A percentile compares a stretch with the other conserved stretches of the same genome.
phyloP scores from a whole-genome alignment of 192 early-diverging fungal genomes.

The Mortierella antarctica region DNA sequence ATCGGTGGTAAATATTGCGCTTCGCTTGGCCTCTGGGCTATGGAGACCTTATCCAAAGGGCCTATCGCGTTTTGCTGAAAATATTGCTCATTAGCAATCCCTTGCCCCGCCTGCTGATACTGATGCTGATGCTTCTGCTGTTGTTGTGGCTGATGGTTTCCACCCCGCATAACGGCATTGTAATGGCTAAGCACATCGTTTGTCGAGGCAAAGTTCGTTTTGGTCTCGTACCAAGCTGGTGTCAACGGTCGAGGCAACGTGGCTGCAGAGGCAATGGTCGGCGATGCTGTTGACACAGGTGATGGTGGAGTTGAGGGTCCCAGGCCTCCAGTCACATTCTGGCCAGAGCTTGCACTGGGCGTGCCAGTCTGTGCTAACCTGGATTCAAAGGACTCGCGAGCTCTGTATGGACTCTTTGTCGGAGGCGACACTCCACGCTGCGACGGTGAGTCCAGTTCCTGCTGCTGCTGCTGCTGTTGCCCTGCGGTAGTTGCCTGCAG shows the following conservation, averaged over 20 bases:
- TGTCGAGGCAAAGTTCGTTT: conserved; percentile 35
- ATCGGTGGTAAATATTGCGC: neutral
- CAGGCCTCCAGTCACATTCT: neutral
- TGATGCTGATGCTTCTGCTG: conserved; percentile 13
- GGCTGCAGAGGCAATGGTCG: conserved; percentile 17
- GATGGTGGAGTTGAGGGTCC: conserved; percentile 13
- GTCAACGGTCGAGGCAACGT: conserved; percentile 43
- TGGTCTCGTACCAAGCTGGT: conserved; percentile 45
- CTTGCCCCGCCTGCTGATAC: neutral
- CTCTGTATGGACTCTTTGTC: conserved; percentile 20
- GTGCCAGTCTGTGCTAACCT: conserved; percentile 2
- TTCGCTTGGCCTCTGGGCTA: neutral
- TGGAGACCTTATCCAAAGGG: conserved; percentile 16
- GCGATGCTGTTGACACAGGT: conserved; percentile 19
- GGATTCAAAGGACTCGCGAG: conserved; percentile 41
- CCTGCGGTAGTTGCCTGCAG: neutral
- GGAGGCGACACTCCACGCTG: conserved; percentile 14
- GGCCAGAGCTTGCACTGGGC: neutral
- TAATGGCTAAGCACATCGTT: conserved; percentile 46
- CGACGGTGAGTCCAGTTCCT: neutral
- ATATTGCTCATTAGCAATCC: neutral
- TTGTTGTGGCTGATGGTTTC: conserved; percentile 17
- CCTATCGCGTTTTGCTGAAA: conserved; percentile 2
- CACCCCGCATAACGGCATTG: conserved; percentile 33
- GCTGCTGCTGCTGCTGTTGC: neutral